Conservation (phyloP, 257 asterid genomes). For the Ilex asprella region DNA sequence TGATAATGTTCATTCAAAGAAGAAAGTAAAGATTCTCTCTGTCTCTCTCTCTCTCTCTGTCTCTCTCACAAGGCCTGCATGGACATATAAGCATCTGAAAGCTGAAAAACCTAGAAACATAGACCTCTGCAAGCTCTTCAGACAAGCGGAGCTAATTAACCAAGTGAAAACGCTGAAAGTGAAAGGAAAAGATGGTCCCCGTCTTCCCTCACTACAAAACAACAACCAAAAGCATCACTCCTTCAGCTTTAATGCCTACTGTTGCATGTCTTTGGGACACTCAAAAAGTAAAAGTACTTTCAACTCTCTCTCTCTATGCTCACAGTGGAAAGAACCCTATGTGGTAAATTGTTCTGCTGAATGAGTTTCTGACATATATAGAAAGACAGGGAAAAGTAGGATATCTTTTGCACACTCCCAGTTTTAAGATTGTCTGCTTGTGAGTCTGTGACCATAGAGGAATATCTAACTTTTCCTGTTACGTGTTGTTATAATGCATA, state of each 20-base stretch:
- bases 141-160: slow-evolving; percentile 31
- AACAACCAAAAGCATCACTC: slow-evolving; percentile 33
- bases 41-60: slow-evolving; percentile 22
- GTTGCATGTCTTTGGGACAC: slow-evolving; percentile 67
- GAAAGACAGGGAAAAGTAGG: slow-evolving; percentile 40
- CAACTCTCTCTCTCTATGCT: slow-evolving; percentile 22
- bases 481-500: slow-evolving; percentile 31
- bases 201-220: slow-evolving; percentile 40
- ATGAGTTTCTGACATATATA: slow-evolving; percentile 37
- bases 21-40: too few species aligned
- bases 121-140: slow-evolving; percentile 40
- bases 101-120: slow-evolving; percentile 49
- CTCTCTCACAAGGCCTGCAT: background rate
- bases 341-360: slow-evolving; percentile 27
- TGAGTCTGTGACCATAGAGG: slow-evolving; percentile 32
- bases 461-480: slow-evolving; percentile 37
- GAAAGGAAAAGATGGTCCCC: slow-evolving; percentile 56
- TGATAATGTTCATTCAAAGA: too few species aligned
- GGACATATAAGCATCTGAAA: slow-evolving; percentile 39
- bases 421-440: slow-evolving; percentile 54
- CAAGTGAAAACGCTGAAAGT: slow-evolving; percentile 43
- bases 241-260: slow-evolving; percentile 57
- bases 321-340: slow-evolving; percentile 2
- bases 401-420: slow-evolving; percentile 56
- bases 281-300: slow-evolving; percentile 41